Base-by-base conservation (phyloP, 139 green algal species). In the Chlamydomonas sp. region DNA sequence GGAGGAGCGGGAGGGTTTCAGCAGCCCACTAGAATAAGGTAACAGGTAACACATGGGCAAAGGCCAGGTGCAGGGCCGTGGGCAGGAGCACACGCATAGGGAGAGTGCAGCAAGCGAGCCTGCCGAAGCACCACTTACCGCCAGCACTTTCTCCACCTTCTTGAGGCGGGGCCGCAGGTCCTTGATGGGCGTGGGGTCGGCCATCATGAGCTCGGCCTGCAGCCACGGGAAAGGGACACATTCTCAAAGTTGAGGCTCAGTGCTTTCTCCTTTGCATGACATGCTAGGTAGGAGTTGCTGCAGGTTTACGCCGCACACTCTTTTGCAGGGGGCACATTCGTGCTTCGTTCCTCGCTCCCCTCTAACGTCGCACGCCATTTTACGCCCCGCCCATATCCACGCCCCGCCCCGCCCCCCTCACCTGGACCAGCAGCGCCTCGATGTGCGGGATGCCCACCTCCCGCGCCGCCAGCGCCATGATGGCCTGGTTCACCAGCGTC, bases 401-500 rank as follows among this genome's bases (percentile, higher is more conserved):
- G 31, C n/a, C 78, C 81, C 18, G 69, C 59, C 59, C 15, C 12
- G 4, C 49, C 16, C 31, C 31, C 31, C 84, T 0, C 63, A 89
- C 84, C 75, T 89, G 85, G 61, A 89, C 68, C 79, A 93, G 87
- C 87, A 93, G 79, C 59, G 90, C 90, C 87, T 93, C 85, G 8
- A 90, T 89, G 75, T 93, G 90, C 1, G 90, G 90, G 0, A 93
- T 85, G 75, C 87, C 87, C 58, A 87, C 90, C 69, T 93, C 90
- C 58, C 90, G 59, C 4, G 90, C 90, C 62, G 87, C 90, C 60
- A 93, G 87, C 31, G 90, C 87, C 69, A 89, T 89, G 75, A 91
- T 91, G 71, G 86, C 88, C 80, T 90, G 86, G 75, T 83, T 83
- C 9, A 88, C 84, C 79, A 93, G 80, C 68, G 68, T 84, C 61